Evolutionary conservation across 1,139 yeast genomes (phyloP).

Genomic region (Zygoascus meyerae): DNA sequence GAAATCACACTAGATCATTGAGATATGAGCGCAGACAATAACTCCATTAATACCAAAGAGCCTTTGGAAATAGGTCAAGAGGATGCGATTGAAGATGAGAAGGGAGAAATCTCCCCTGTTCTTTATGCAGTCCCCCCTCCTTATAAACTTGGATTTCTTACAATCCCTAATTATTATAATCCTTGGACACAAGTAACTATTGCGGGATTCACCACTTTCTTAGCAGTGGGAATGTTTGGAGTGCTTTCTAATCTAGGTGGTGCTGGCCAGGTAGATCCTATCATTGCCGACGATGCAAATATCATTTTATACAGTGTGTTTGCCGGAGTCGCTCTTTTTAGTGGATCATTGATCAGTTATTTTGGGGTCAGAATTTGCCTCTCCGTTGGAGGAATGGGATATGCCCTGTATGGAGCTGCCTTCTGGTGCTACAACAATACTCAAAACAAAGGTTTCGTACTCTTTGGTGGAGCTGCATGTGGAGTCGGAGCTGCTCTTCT

Average conservation of each 20-base stretch:
- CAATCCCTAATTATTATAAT: conserved; percentile 12
- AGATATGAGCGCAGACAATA: too few species aligned
- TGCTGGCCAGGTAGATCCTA: conserved; percentile 31
- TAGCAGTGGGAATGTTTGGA: conserved; percentile 56
- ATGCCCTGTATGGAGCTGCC: conserved; percentile 46
- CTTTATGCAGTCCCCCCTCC: conserved; percentile 27
- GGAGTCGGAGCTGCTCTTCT: conserved; percentile 51
- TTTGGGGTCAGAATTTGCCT: conserved; percentile 38
- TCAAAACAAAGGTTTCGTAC: conserved; percentile 46
- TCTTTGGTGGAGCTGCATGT: conserved; percentile 52
- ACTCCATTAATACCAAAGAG: too few species aligned
- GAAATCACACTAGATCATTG: too few species aligned
- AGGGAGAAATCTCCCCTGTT: too few species aligned
- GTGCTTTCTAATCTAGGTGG: conserved; percentile 53
- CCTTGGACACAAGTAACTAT: conserved; percentile 16
- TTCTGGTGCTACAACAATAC: conserved; percentile 44
- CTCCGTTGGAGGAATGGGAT: conserved; percentile 48
- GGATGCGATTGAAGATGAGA: too few species aligned
- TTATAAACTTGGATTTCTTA: conserved; percentile 11
- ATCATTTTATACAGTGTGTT: conserved; percentile 49
- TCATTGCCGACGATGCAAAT: conserved; percentile 42
- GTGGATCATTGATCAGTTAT: conserved; percentile 48
- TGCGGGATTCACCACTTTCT: conserved; percentile 41
- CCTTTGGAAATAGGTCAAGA: too few species aligned
- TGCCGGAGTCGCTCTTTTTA: conserved; percentile 49